phyloP scores from a whole-genome alignment of 2,329 filamentous ascomycete species.

The Penicillium capsulatum region DNA sequence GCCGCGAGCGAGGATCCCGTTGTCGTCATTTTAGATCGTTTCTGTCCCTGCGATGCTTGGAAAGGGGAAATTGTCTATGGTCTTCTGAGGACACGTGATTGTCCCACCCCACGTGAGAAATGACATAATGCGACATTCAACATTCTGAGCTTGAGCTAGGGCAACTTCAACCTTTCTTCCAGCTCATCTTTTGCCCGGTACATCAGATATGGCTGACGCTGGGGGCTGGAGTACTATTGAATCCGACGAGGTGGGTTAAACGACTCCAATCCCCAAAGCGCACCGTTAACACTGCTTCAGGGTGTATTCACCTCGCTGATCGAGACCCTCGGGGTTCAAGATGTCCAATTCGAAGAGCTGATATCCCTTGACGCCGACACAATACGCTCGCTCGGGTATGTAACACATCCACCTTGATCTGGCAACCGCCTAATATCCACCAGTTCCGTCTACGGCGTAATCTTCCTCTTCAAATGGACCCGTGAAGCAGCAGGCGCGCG shows the following conservation, averaged over 20 bases:
- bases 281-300: conserved; percentile 40
- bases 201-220: conserved; percentile 51
- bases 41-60: too few relatives aligned
- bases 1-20: too few relatives aligned
- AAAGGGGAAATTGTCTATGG: too few relatives aligned
- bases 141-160: too few relatives aligned
- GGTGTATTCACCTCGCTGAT: conserved; percentile 97
- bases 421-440: conserved; percentile 5
- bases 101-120: conserved; percentile 13
- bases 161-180: not conserved
- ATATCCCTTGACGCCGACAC: conserved; percentile 75
- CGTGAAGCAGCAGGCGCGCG: conserved; percentile 60
- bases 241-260: conserved; percentile 74
- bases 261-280: not conserved
- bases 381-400: conserved; percentile 41
- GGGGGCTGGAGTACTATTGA: conserved; percentile 95
- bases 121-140: conserved; percentile 11
- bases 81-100: too few relatives aligned
- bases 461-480: conserved; percentile 93
- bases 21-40: too few relatives aligned
- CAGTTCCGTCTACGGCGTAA: conserved; percentile 85
- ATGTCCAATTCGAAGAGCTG: conserved; percentile 96
- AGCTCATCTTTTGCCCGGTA: not conserved
- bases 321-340: conserved; percentile 83
- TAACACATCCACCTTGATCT: not conserved